Evolutionary conservation across 2,329 filamentous ascomycete species (phyloP).

Genomic region (Fusarium falciforme): DNA sequence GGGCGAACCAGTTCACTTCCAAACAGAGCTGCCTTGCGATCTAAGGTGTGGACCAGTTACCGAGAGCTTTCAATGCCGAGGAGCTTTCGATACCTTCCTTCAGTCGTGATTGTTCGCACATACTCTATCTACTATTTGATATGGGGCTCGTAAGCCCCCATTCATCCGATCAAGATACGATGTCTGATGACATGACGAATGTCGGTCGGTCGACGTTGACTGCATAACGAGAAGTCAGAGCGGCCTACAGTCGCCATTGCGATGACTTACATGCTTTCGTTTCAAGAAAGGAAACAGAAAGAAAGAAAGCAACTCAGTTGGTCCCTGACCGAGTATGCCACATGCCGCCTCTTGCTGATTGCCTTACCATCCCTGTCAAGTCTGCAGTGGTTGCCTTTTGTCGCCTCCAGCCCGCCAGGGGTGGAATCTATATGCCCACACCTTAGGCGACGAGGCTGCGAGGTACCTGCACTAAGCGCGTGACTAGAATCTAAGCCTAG

Average conservation of each 20-base stretch:
- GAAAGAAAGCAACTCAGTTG: neutral
- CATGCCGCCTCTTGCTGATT: neutral
- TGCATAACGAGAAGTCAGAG: no score
- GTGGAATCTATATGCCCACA: neutral
- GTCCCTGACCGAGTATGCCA: neutral
- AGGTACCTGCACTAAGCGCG: neutral
- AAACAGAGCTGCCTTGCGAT: neutral
- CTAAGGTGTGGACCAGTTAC: neutral
- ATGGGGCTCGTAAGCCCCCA: neutral
- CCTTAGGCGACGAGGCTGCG: neutral
- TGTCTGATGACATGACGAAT: neutral
- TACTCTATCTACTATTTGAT: neutral
- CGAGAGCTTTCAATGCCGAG: neutral
- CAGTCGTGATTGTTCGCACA: neutral
- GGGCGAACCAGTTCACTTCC: neutral
- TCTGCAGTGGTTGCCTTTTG: neutral
- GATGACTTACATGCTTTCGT: neutral
- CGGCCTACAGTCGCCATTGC: no score
- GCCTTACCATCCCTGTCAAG: neutral
- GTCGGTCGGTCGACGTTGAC: neutral
- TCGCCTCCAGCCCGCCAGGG: neutral
- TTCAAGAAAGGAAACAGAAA: neutral
- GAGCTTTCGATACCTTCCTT: neutral
- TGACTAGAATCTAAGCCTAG: neutral
- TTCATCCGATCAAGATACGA: neutral